Evolutionary conservation across 331 rosid genomes (phyloP).

Genomic region (Acacia concinna): DNA sequence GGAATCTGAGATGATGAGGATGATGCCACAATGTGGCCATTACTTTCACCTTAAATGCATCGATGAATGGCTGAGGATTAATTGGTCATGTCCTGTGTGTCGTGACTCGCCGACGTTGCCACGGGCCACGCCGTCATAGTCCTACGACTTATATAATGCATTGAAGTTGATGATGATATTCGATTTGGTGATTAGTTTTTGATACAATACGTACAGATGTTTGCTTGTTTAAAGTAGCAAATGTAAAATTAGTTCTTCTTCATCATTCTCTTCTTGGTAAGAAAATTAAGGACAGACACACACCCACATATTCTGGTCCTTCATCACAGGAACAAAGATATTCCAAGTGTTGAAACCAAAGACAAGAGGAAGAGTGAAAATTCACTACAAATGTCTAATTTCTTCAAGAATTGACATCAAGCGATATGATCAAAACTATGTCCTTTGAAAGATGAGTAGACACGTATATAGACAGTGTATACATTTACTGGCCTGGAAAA

Average conservation of each 20-base stretch:
- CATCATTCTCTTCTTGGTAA: background rate
- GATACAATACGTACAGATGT: background rate
- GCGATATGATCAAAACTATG: too few species aligned
- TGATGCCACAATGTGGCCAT: constrained; percentile 93
- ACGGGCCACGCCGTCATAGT: constrained; percentile 55
- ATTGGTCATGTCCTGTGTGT: constrained; percentile 92
- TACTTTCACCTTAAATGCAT: constrained; percentile 72
- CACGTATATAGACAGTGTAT: too few species aligned
- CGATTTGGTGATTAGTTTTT: background rate
- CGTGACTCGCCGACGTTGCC: constrained; percentile 79
- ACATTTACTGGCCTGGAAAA: too few species aligned
- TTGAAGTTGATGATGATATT: background rate
- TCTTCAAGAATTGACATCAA: background rate
- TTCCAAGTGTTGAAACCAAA: background rate
- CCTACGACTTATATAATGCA: background rate
- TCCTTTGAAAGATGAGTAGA: too few species aligned
- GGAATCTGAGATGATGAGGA: constrained; percentile 79
- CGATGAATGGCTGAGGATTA: constrained; percentile 87
- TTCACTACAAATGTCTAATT: background rate
- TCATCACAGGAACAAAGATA: background rate
- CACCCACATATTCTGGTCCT: background rate
- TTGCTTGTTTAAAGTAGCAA: background rate
- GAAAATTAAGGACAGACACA: background rate
- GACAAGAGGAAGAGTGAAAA: background rate
- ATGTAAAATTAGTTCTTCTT: too few species aligned